Percentiles rank a stretch among this genome's conserved stretches.
Conservation (phyloP, 1,284 basidiomycete genomes). For the Tranzscheliella williamsii region DNA sequence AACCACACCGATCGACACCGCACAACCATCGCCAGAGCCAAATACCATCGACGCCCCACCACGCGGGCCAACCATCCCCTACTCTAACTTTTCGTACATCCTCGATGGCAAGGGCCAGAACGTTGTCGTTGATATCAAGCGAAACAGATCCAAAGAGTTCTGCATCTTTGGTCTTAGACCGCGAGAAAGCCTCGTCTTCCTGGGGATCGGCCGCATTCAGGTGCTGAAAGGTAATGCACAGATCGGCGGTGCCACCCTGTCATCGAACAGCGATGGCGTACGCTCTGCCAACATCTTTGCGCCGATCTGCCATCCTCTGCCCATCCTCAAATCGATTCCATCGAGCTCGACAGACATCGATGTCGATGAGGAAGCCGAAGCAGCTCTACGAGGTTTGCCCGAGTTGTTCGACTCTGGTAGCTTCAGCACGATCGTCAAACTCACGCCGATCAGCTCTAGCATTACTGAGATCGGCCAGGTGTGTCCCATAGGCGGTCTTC, state of each 20-base stretch:
- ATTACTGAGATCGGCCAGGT: slow-evolving; percentile 21
- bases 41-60: not conserved
- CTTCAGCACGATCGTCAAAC: slow-evolving; percentile 22
- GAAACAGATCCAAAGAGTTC: not conserved
- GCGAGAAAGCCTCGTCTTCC: slow-evolving; percentile 18
- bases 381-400: not conserved
- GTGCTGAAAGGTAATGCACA: slow-evolving; percentile 20
- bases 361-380: not conserved
- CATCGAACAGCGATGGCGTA: slow-evolving; percentile 6
- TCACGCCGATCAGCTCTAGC: slow-evolving; percentile 13
- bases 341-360: too few relatives aligned
- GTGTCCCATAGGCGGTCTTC: slow-evolving; percentile 23
- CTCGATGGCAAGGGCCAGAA: too few relatives aligned
- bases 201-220: slow-evolving; percentile 19
- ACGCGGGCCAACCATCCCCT: slow-evolving; percentile 10
- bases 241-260: slow-evolving; percentile 22
- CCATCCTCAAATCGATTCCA: slow-evolving; percentile 16
- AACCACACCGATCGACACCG: not conserved
- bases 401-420: not conserved
- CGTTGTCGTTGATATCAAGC: too few relatives aligned
- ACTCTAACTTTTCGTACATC: slow-evolving; percentile 15
- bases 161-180: slow-evolving; percentile 16
- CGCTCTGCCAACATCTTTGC: slow-evolving; percentile 15
- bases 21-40: not conserved
- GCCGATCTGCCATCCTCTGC: slow-evolving; percentile 22